Percentiles rank a stretch among this genome's conserved stretches.
phyloP scores from a whole-genome alignment of 352 stramenopile genomes.

The Thalassiosira mediterranea region DNA sequence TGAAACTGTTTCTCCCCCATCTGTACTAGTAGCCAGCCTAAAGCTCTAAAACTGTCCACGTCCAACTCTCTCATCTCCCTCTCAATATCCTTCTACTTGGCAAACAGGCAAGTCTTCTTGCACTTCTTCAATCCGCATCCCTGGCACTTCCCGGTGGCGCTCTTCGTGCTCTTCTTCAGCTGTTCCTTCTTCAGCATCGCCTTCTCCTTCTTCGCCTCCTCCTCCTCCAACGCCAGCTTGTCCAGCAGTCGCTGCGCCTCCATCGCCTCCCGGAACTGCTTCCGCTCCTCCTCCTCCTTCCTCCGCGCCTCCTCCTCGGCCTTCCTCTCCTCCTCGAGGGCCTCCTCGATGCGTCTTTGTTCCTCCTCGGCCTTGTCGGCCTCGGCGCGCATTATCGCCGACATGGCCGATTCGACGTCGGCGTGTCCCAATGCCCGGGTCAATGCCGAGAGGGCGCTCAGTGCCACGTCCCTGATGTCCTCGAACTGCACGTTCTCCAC shows the following conservation, averaged over 20 bases:
- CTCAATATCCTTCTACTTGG: not conserved
- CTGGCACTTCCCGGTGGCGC: slow-evolving; percentile 74
- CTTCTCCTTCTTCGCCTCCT: slow-evolving; percentile 65
- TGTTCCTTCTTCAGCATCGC: slow-evolving; percentile 73
- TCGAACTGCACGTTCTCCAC: slow-evolving; percentile 91
- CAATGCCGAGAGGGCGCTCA: slow-evolving; percentile 75
- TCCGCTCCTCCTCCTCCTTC: slow-evolving; percentile 79
- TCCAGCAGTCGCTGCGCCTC: slow-evolving; percentile 79
- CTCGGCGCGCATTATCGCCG: slow-evolving; percentile 62
- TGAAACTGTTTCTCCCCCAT: no score
- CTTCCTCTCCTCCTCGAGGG: slow-evolving; percentile 39
- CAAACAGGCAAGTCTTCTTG: slow-evolving; percentile 81
- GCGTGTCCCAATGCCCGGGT: slow-evolving; percentile 79
- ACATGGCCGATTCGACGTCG: slow-evolving; percentile 58
- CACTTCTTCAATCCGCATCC: slow-evolving; percentile 84
- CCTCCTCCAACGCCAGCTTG: slow-evolving; percentile 67
- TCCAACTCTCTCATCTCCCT: not conserved
- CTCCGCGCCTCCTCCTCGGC: slow-evolving; percentile 57
- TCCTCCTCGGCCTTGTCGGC: slow-evolving; percentile 66
- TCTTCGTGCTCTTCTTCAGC: slow-evolving; percentile 72
- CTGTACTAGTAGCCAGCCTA: no score
- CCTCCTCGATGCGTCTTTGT: slow-evolving; percentile 70
- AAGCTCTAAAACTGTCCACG: no score
- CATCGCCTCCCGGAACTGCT: slow-evolving; percentile 83
- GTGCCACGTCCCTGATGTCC: slow-evolving; percentile 87